Evolutionary conservation across 2,329 filamentous ascomycete genomes (phyloP).

Genomic region (Chrysoporthe deuterocubensis): DNA sequence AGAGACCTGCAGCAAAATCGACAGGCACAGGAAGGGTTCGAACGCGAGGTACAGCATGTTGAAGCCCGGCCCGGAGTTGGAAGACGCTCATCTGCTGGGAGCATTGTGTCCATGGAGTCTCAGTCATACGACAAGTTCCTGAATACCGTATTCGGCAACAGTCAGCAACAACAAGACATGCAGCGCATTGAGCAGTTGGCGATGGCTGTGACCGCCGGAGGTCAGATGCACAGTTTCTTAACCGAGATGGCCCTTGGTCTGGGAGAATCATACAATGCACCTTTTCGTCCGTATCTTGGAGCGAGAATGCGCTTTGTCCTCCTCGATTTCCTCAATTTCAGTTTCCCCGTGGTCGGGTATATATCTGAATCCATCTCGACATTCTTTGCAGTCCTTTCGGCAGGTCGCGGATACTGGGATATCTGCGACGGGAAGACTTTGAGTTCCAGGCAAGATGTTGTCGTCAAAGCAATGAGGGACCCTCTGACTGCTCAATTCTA

Average conservation of each 20-base stretch:
- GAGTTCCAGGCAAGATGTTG: slow-evolving; percentile 42
- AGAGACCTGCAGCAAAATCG: slow-evolving; percentile 62
- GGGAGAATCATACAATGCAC: slow-evolving; percentile 49
- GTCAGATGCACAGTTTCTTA: slow-evolving; percentile 59
- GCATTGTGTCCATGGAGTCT: slow-evolving; percentile 65
- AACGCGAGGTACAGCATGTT: slow-evolving; percentile 46
- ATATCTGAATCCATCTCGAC: slow-evolving; percentile 71
- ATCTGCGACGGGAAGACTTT: slow-evolving; percentile 47
- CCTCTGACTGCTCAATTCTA: slow-evolving; percentile 59
- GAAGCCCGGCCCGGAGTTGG: slow-evolving; percentile 44
- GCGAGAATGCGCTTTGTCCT: slow-evolving; percentile 67
- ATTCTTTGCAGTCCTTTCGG: slow-evolving; percentile 66
- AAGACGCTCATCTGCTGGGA: slow-evolving; percentile 63
- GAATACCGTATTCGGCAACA: slow-evolving; percentile 41
- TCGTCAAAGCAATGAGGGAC: slow-evolving; percentile 55
- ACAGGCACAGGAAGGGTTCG: slow-evolving; percentile 60
- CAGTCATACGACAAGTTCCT: slow-evolving; percentile 64
- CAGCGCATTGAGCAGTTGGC: slow-evolving; percentile 57
- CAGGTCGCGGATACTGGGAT: slow-evolving; percentile 58
- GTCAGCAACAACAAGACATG: slow-evolving; percentile 54
- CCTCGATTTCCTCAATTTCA: slow-evolving; percentile 71
- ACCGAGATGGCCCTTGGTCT: slow-evolving; percentile 53
- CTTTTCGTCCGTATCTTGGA: slow-evolving; percentile 59
- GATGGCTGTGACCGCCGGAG: slow-evolving; percentile 51
- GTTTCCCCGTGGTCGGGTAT: slow-evolving; percentile 71